Evolutionary conservation across 225 moss, liverwort and hornwort genomes (phyloP), one percentile per base, ranked within the genome.

Genomic region (Bryoerythrophyllum caledonicum): DNA sequence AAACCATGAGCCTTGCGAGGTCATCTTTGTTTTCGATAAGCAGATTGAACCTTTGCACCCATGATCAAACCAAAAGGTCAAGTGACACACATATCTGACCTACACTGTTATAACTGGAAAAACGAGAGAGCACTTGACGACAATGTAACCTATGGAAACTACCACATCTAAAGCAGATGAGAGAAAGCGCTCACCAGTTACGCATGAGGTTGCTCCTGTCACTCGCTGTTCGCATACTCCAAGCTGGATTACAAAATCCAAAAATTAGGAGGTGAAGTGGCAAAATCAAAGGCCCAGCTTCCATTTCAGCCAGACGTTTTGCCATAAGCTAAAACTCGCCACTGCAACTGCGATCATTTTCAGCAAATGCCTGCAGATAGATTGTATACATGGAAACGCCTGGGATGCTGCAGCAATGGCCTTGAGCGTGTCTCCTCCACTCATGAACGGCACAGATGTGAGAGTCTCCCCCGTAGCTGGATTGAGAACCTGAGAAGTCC

Each of bases 391-490:
- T 76, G 82, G 76, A 75, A 92, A 90, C 43, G 96, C 96, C 35
- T 86, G 82, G 44, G 86, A 71, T 55, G 96, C 96, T 15, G 92
- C 92, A 26, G 78, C 58, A 56, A 96, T 96, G 41, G 94, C 96
- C 68, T 70, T 80, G 58, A 88, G 82, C 20, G 94, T 82, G 57
- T 96, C 96, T 72, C 71, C 72, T 48, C 83, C 78, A 41, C 89
- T 77, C 96, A 94, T 94, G 52, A 78, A 88, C 4, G 94, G 92
- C 11, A 96, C 96, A 7, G 86, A 79, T 28, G 88, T 82, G 44
- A 94, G 92, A 60, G 78, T 26, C 64, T 96, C 94, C 44, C 94
- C 94, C 30, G 96, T 96, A 23, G 96, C 93, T 71, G 94, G 96
- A 79, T 96, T 94, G 59, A 88, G 55, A n/a, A 94, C 96, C 94